Conservation (phyloP, 116 monocot species). For the Cymodocea nodosa region DNA sequence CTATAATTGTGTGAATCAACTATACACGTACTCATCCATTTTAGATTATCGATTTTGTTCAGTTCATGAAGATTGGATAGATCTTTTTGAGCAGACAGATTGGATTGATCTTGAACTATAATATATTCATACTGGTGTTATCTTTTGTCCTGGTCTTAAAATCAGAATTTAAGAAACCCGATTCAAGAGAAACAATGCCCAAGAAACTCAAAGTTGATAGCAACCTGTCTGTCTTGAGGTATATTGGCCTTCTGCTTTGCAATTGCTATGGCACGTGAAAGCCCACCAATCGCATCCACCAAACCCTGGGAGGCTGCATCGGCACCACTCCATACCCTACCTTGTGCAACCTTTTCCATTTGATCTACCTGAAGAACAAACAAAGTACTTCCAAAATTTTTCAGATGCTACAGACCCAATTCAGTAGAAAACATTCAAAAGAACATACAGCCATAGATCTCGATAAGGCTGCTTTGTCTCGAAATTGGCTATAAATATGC, state of each 20-base stretch:
- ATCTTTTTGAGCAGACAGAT: no score
- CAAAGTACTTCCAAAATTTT: neutral
- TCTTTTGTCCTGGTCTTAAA: no score
- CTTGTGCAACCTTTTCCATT: constrained; percentile 93
- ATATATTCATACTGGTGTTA: no score
- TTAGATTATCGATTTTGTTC: no score
- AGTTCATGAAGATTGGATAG: no score
- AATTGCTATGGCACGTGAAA: constrained; percentile 84
- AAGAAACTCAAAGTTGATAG: neutral
- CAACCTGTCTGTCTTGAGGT: constrained; percentile 60
- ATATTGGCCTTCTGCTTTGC: constrained; percentile 83
- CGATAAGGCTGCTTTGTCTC: constrained; percentile 88
- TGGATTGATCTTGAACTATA: no score
- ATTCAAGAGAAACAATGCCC: neutral
- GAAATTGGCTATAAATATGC: constrained; percentile 49
- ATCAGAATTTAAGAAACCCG: no score
- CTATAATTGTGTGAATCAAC: no score
- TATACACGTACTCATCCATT: no score
- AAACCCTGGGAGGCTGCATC: constrained; percentile 67
- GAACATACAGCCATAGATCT: constrained; percentile 68
- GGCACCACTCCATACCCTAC: constrained; percentile 83
- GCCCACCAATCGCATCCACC: constrained; percentile 83
- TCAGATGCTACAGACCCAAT: neutral
- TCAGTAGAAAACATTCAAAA: neutral
- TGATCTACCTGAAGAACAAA: constrained; percentile 47